phyloP scores from a whole-genome alignment of 495 filamentous ascomycete genomes.

The Talaromyces trachyspermus region DNA sequence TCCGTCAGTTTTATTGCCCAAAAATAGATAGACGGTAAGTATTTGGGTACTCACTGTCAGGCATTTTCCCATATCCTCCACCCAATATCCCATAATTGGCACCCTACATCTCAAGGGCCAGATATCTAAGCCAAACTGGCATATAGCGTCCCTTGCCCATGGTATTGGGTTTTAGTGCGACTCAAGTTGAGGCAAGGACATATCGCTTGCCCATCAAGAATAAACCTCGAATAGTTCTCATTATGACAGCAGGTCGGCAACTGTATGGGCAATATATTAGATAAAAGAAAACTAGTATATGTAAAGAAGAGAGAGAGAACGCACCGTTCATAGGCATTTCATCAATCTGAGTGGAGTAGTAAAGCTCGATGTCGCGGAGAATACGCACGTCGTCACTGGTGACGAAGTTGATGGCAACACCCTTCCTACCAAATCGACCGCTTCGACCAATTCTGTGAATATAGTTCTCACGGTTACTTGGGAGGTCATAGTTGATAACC shows the following conservation, averaged over 20 bases:
- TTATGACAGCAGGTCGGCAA: conserved; percentile 43
- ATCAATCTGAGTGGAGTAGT: conserved; percentile 97
- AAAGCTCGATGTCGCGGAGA: conserved; percentile 92
- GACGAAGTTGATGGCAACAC: conserved; percentile 99
- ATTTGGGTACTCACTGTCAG: conserved; percentile 1
- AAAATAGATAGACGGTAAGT: too few species aligned
- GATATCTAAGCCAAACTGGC: conserved; percentile 5
- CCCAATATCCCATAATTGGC: conserved; percentile 14
- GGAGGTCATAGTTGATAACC: conserved; percentile 98
- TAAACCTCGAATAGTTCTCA: not conserved
- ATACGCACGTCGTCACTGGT: conserved; percentile 97
- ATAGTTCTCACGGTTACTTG: conserved; percentile 99
- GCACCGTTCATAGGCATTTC: conserved; percentile 98
- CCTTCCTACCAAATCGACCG: conserved; percentile 94
- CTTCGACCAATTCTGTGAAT: conserved; percentile 96
- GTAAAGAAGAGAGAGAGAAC: conserved; percentile 1
- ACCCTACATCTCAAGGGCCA: conserved; percentile 12
- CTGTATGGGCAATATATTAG: conserved; percentile 22
- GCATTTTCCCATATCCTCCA: conserved; percentile 31
- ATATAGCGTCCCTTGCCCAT: not conserved
- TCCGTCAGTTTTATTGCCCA: too few species aligned
- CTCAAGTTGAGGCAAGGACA: too few species aligned
- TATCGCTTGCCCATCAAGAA: not conserved
- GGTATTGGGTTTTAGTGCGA: too few species aligned
- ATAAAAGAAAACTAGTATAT: not conserved